Percentiles rank a stretch among this genome's conserved stretches.
phyloP scores from a whole-genome alignment of 805 yeast species.

The Barnettozyma sp. region DNA sequence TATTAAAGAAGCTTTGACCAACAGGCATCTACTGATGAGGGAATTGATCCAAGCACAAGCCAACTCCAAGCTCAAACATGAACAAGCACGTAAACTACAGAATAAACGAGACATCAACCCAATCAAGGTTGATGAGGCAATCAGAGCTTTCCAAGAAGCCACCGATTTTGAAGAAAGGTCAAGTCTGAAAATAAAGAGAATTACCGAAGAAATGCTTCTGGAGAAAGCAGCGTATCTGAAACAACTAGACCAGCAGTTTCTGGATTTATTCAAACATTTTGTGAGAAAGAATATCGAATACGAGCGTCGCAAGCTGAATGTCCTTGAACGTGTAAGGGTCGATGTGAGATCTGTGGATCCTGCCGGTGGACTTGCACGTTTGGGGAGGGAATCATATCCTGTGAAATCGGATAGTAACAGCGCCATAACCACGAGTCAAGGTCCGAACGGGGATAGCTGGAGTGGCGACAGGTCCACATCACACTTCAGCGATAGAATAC shows the following conservation, averaged over 20 bases:
- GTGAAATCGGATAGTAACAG: slow-evolving; percentile 13
- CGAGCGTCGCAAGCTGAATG: slow-evolving; percentile 71
- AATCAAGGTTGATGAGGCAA: slow-evolving; percentile 83
- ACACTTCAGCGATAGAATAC: slow-evolving; percentile 27
- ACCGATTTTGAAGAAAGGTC: slow-evolving; percentile 68
- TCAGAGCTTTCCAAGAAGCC: slow-evolving; percentile 71
- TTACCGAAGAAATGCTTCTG: slow-evolving; percentile 76
- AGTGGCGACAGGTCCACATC: slow-evolving; percentile 42
- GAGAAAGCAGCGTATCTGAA: slow-evolving; percentile 58
- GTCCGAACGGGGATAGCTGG: slow-evolving; percentile 50
- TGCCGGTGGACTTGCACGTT: slow-evolving; percentile 72
- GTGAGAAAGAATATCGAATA: slow-evolving; percentile 73
- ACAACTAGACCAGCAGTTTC: slow-evolving; percentile 51
- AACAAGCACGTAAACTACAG: slow-evolving; percentile 63
- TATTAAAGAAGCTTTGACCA: slow-evolving; percentile 88
- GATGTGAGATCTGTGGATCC: slow-evolving; percentile 72
- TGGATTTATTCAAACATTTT: slow-evolving; percentile 46
- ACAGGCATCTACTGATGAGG: slow-evolving; percentile 87
- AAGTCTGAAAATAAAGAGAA: slow-evolving; percentile 69
- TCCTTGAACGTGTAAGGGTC: slow-evolving; percentile 62
- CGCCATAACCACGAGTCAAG: slow-evolving; percentile 33
- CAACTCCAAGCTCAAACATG: slow-evolving; percentile 61
- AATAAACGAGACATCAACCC: slow-evolving; percentile 75
- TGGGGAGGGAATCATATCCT: slow-evolving; percentile 66
- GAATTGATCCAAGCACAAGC: slow-evolving; percentile 78